phyloP scores from a whole-genome alignment of 345 rosid species.

The Garcia nutans region DNA sequence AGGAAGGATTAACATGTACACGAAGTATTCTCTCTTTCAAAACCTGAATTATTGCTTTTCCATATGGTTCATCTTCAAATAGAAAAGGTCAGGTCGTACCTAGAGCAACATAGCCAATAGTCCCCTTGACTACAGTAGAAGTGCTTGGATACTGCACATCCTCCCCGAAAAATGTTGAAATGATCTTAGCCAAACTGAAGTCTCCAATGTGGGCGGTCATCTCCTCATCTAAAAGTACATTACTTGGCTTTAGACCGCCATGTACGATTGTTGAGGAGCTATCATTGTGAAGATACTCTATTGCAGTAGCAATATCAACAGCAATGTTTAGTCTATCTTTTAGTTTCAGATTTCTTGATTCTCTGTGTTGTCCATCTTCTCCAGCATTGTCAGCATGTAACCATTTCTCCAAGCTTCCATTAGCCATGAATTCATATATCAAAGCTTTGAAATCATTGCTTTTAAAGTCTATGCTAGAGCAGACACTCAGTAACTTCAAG shows the following conservation, averaged over 20 bases:
- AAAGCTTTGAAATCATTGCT: slow-evolving; percentile 7
- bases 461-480: neutral
- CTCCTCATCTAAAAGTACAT: slow-evolving; percentile 1
- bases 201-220: no score
- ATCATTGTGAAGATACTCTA: neutral
- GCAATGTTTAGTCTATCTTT: slow-evolving; percentile 1
- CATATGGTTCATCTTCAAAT: no score
- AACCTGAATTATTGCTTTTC: no score
- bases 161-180: no score
- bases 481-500: neutral
- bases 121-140: no score
- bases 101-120: no score
- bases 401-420: slow-evolving; percentile 6
- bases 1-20: no score
- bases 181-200: no score
- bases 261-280: neutral
- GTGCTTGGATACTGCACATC: no score
- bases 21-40: no score
- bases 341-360: neutral
- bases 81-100: no score
- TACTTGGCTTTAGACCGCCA: slow-evolving; percentile 23
- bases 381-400: neutral
- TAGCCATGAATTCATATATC: neutral
- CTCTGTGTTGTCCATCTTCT: neutral
- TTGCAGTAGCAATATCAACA: slow-evolving; percentile 4